phyloP scores from a whole-genome alignment of 2,329 filamentous ascomycete genomes.

The Cadophora gregata region DNA sequence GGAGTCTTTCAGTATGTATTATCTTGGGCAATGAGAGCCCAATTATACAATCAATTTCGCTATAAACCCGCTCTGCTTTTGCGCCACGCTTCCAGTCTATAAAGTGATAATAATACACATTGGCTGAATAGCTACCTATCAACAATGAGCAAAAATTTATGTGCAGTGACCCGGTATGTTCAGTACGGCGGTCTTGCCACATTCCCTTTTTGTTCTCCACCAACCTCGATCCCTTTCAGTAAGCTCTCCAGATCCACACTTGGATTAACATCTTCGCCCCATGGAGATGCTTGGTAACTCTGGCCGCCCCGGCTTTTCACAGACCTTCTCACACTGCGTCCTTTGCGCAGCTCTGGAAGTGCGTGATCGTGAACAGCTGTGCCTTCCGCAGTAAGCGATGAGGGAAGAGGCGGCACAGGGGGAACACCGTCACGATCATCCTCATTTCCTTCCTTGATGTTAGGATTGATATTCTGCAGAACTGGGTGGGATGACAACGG shows the following conservation, averaged over 20 bases:
- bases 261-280: conserved; percentile 35
- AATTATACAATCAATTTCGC: conserved; percentile 10
- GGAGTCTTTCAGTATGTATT: too few relatives aligned
- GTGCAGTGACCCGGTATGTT: conserved; percentile 30
- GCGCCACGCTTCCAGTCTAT: conserved; percentile 24
- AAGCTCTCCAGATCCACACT: conserved; percentile 41
- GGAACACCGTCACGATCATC: conserved; percentile 38
- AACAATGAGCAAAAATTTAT: conserved; percentile 19
- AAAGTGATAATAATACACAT: conserved; percentile 28
- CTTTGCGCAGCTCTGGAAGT: conserved; percentile 32
- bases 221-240: conserved; percentile 42
- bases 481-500: conserved; percentile 38
- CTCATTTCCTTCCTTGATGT: conserved; percentile 27
- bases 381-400: conserved; percentile 33
- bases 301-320: conserved; percentile 31
- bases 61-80: conserved; percentile 13
- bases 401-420: conserved; percentile 43
- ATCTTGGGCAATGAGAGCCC: not conserved
- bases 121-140: conserved; percentile 19
- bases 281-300: conserved; percentile 32
- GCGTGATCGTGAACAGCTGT: conserved; percentile 37
- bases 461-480: conserved; percentile 22
- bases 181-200: conserved; percentile 43
- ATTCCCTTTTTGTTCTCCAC: conserved; percentile 34
- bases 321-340: conserved; percentile 32